Percentiles rank a stretch among this genome's conserved stretches.
Evolutionary conservation across 164 flowering plant genomes (phyloP).

Genomic region (Santalum album): DNA sequence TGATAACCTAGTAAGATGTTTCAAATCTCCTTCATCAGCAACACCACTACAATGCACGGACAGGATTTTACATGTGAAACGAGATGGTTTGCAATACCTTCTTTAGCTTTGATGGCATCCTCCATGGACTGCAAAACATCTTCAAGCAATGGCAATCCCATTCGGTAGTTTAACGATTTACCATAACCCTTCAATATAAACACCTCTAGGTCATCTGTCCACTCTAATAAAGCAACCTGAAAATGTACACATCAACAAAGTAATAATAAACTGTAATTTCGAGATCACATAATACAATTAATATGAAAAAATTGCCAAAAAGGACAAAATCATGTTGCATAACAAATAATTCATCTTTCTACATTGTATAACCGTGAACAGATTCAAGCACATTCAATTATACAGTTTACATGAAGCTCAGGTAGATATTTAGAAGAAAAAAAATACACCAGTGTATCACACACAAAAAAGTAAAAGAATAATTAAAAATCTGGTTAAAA

Average conservation of each 20-base stretch:
- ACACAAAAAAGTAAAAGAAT: no score
- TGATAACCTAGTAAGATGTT: no score
- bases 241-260: slow-evolving; percentile 1
- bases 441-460: no score
- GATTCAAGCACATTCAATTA: no score
- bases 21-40: no score
- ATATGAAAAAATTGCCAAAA: background rate
- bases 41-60: background rate
- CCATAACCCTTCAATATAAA: slow-evolving; percentile 93
- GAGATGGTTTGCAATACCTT: slow-evolving; percentile 42
- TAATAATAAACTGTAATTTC: no score
- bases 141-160: slow-evolving; percentile 85
- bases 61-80: background rate
- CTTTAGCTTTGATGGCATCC: slow-evolving; percentile 65
- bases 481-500: no score
- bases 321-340: no score
- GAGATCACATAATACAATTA: background rate
- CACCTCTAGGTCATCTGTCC: slow-evolving; percentile 89
- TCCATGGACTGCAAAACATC: slow-evolving; percentile 87
- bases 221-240: slow-evolving; percentile 76
- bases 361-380: no score
- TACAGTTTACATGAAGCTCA: no score
- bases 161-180: slow-evolving; percentile 67
- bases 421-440: no score
- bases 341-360: no score